A percentile compares a stretch with the other conserved stretches of the same genome.
These are phyloP conservation scores for Chlamydomonas schloesseri DNA, from an alignment of 139 green algal species.

Conservation along the genomic window DNA sequence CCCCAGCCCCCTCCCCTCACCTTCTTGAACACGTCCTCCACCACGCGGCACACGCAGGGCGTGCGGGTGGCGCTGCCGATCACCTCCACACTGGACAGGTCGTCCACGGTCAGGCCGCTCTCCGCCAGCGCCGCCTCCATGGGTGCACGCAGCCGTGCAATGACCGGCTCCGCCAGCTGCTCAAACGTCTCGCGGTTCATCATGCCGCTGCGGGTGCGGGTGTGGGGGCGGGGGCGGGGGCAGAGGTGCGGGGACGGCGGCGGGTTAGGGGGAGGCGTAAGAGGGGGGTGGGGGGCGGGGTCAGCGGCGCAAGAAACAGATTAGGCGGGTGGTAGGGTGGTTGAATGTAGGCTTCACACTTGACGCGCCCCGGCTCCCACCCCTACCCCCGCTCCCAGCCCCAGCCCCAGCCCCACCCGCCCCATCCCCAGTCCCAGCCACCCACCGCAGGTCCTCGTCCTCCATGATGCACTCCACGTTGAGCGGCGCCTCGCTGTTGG, in stretches of 20 bases:
- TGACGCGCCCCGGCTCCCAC: too few relatives aligned
- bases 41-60: slow-evolving; percentile 76
- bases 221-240: neutral
- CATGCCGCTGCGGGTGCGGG: slow-evolving; percentile 28
- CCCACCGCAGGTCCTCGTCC: slow-evolving; percentile 87
- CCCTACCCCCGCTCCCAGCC: neutral
- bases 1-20: neutral
- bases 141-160: slow-evolving; percentile 74
- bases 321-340: too few relatives aligned
- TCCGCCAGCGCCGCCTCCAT: slow-evolving; percentile 54
- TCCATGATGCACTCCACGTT: slow-evolving; percentile 97
- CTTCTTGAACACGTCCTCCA: slow-evolving; percentile 66
- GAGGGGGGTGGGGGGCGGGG: neutral
- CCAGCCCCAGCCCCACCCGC: neutral
- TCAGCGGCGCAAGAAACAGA: too few relatives aligned
- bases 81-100: slow-evolving; percentile 93
- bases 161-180: slow-evolving; percentile 74
- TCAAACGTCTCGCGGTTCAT: slow-evolving; percentile 93
- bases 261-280: neutral
- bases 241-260: neutral
- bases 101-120: slow-evolving; percentile 52
- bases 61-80: slow-evolving; percentile 90
- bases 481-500: slow-evolving; percentile 90
- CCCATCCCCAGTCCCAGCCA: neutral
- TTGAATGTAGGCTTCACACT: too few relatives aligned